A percentile compares a stretch with the other conserved stretches of the same genome.
phyloP scores from a whole-genome alignment of 1,284 basidiomycete species.

The Athelia sp. region DNA sequence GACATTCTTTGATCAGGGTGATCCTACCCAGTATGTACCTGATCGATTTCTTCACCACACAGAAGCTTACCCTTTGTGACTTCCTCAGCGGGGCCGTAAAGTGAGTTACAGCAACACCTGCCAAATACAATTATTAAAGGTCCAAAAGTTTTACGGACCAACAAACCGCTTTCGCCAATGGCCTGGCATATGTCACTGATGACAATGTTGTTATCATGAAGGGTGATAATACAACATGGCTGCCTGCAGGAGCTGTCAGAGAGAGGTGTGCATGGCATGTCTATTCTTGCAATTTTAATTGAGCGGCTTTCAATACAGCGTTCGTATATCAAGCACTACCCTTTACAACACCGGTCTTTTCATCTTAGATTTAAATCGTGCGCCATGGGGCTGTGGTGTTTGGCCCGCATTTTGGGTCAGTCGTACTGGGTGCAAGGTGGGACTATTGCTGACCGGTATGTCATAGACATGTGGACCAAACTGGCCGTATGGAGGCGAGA shows the following conservation, averaged over 20 bases:
- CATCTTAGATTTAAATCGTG: constrained; percentile 61
- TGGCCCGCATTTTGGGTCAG: constrained; percentile 63
- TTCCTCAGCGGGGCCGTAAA: constrained; percentile 50
- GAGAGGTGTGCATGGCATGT: constrained; percentile 50
- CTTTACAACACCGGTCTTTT: constrained; percentile 65
- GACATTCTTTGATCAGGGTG: constrained; percentile 50
- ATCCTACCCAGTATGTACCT: constrained; percentile 58
- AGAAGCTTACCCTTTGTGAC: constrained; percentile 10
- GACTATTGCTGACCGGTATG: neutral
- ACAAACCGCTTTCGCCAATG: constrained; percentile 14
- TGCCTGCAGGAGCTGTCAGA: constrained; percentile 46
- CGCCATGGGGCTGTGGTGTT: constrained; percentile 72
- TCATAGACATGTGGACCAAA: neutral
- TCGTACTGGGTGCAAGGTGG: constrained; percentile 25
- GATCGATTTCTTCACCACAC: neutral
- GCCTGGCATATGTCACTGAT: constrained; percentile 49
- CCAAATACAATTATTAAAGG: constrained; percentile 6
- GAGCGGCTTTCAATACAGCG: constrained; percentile 29
- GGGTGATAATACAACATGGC: constrained; percentile 57
- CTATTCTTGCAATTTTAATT: neutral
- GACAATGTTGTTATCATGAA: constrained; percentile 66
- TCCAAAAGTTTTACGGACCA: constrained; percentile 45
- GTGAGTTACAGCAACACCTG: constrained; percentile 31
- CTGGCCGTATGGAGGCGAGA: constrained; percentile 71
- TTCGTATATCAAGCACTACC: constrained; percentile 52